phyloP scores from a whole-genome alignment of 2,329 filamentous ascomycete genomes.

The Leptodontidium sp. region DNA sequence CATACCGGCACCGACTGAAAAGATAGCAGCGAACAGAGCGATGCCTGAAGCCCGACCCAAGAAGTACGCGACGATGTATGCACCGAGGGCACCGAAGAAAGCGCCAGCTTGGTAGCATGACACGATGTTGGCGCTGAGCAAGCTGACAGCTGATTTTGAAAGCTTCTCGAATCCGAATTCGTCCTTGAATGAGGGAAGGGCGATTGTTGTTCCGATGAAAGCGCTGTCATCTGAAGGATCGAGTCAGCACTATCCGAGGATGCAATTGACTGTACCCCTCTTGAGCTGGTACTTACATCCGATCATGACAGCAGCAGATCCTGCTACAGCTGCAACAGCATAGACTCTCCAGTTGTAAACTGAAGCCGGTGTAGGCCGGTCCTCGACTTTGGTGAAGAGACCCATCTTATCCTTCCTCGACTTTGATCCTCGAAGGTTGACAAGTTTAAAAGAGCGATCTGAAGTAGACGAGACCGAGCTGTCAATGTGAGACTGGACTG shows the following conservation, averaged over 20 bases:
- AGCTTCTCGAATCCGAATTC: slow-evolving; percentile 72
- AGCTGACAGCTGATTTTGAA: slow-evolving; percentile 54
- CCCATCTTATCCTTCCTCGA: slow-evolving; percentile 41
- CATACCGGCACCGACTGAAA: slow-evolving; percentile 74
- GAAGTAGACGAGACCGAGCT: slow-evolving; percentile 4
- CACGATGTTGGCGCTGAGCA: slow-evolving; percentile 78
- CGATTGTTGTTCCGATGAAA: slow-evolving; percentile 81
- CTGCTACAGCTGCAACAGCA: slow-evolving; percentile 60
- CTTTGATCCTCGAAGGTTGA: slow-evolving; percentile 3
- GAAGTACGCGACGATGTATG: slow-evolving; percentile 71
- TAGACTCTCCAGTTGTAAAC: slow-evolving; percentile 71
- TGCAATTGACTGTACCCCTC: too few species aligned
- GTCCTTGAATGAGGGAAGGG: slow-evolving; percentile 70
- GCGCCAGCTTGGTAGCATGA: slow-evolving; percentile 84
- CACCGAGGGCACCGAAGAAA: slow-evolving; percentile 80
- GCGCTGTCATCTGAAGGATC: slow-evolving; percentile 64
- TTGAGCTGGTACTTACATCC: slow-evolving; percentile 44
- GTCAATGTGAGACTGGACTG: slow-evolving; percentile 17
- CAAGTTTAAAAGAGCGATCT: background rate
- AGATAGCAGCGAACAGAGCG: slow-evolving; percentile 66
- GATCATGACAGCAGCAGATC: slow-evolving; percentile 64
- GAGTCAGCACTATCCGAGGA: slow-evolving; percentile 2
- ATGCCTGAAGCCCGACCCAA: slow-evolving; percentile 73
- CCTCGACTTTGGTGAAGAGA: slow-evolving; percentile 61
- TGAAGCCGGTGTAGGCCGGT: slow-evolving; percentile 62